These are phyloP conservation scores for Crassisporium funariophilum DNA, from an alignment of 768 basidiomycete genomes.

Conservation along the genomic window DNA sequence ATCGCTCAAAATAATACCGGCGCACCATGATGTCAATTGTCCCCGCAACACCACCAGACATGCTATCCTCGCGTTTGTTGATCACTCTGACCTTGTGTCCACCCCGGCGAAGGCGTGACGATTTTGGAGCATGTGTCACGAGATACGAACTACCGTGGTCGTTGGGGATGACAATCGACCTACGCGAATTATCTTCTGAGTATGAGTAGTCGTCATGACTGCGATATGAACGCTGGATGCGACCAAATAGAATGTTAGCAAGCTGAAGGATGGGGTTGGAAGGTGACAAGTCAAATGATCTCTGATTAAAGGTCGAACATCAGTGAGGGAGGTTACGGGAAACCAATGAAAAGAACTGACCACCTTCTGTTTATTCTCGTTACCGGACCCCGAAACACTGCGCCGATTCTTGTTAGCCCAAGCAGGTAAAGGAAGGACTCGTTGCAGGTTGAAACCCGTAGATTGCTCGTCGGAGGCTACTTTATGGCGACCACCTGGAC, in stretches of 20 bases:
- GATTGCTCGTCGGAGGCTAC: not conserved
- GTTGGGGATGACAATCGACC: conserved; percentile 18
- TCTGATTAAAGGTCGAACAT: not conserved
- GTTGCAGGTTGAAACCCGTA: conserved; percentile 7
- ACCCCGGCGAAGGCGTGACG: conserved; percentile 11
- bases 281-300: not conserved
- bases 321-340: not conserved
- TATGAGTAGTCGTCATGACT: conserved; percentile 10
- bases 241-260: not conserved
- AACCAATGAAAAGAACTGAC: conserved; percentile 2
- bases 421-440: conserved; percentile 13
- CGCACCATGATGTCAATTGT: conserved; percentile 11
- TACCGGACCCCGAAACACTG: too few species aligned
- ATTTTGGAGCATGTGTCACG: conserved; percentile 15
- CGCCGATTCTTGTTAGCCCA: not conserved
- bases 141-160: conserved; percentile 17
- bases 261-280: not conserved
- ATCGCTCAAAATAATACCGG: not conserved
- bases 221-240: not conserved
- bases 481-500: conserved; percentile 4
- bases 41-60: conserved; percentile 1
- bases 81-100: conserved; percentile 7
- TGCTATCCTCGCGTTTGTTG: conserved; percentile 5
- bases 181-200: conserved; percentile 2
- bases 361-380: conserved; percentile 13